These are phyloP conservation scores for Hymenotorrendiella dingleyae DNA, from an alignment of 2,329 filamentous ascomycete species.

Conservation along the genomic window DNA sequence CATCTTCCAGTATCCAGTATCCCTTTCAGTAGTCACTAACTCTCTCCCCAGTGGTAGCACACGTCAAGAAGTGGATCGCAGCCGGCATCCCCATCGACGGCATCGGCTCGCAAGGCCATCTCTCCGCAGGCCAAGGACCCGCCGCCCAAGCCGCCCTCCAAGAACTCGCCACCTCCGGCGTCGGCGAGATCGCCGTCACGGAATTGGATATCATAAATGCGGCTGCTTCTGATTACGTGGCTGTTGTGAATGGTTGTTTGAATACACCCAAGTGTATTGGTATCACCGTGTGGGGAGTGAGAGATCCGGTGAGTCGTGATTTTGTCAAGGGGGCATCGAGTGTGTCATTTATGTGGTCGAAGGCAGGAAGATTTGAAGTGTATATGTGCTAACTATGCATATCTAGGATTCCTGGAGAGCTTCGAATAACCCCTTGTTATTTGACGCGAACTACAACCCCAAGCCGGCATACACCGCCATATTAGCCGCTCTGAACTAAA, in stretches of 20 bases:
- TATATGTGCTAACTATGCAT: not conserved
- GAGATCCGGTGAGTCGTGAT: slow-evolving; percentile 7
- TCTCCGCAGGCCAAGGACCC: slow-evolving; percentile 8
- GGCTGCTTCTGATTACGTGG: slow-evolving; percentile 12
- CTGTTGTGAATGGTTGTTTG: slow-evolving; percentile 24
- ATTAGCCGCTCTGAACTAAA: slow-evolving; percentile 16
- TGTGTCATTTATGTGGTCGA: not conserved
- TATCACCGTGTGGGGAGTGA: slow-evolving; percentile 13
- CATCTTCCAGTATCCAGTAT: not conserved
- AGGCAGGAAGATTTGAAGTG: not conserved
- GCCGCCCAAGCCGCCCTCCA: slow-evolving; percentile 13
- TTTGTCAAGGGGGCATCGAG: too few relatives aligned
- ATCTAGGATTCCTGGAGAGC: slow-evolving; percentile 30
- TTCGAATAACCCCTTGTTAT: slow-evolving; percentile 45
- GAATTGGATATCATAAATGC: slow-evolving; percentile 50
- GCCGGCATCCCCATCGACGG: slow-evolving; percentile 60
- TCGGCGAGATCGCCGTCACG: slow-evolving; percentile 52
- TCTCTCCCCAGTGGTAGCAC: slow-evolving; percentile 36
- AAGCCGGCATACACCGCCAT: slow-evolving; percentile 46
- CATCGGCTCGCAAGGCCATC: slow-evolving; percentile 40
- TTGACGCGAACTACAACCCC: slow-evolving; percentile 44
- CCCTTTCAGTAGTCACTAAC: too few relatives aligned
- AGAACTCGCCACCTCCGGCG: slow-evolving; percentile 40
- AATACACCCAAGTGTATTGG: slow-evolving; percentile 12
- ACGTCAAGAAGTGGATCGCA: slow-evolving; percentile 59